Conservation (phyloP, 345 rosid species). For the Brassica incana region DNA sequence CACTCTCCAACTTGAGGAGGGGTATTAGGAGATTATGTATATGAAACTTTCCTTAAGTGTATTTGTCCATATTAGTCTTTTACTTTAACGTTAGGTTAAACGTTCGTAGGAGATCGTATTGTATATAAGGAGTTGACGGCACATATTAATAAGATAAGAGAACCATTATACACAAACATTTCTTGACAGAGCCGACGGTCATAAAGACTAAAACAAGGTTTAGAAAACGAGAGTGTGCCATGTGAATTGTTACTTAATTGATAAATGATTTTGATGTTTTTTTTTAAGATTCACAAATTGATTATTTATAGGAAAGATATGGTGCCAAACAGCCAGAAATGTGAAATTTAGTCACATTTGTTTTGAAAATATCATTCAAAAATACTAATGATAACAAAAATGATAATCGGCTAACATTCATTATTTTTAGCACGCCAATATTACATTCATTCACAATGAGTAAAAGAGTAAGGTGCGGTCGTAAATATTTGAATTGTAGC, state of each 20-base stretch:
- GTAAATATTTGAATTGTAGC: conserved; percentile 21
- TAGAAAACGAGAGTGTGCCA: conserved; percentile 19
- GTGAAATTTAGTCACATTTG: neutral
- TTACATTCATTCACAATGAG: neutral
- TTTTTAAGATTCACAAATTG: neutral
- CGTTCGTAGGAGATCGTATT: too few species aligned
- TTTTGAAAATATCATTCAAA: neutral
- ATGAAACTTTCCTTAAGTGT: too few species aligned
- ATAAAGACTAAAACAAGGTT: conserved; percentile 19
- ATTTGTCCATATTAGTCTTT: too few species aligned
- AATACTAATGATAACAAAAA: neutral
- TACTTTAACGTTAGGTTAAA: too few species aligned
- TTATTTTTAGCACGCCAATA: neutral
- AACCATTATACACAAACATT: too few species aligned
- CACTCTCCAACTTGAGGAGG: too few species aligned
- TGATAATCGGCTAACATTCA: neutral
- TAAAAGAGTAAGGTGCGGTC: conserved; percentile 8
- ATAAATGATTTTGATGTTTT: conserved; percentile 22
- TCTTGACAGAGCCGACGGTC: neutral
- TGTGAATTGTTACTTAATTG: neutral
- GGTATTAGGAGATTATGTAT: too few species aligned
- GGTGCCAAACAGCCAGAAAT: conserved; percentile 16
- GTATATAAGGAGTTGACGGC: too few species aligned
- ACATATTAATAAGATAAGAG: too few species aligned
- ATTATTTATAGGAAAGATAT: conserved; percentile 27